phyloP scores from a whole-genome alignment of 305 asterid genomes.

The Nicotiana rustica region DNA sequence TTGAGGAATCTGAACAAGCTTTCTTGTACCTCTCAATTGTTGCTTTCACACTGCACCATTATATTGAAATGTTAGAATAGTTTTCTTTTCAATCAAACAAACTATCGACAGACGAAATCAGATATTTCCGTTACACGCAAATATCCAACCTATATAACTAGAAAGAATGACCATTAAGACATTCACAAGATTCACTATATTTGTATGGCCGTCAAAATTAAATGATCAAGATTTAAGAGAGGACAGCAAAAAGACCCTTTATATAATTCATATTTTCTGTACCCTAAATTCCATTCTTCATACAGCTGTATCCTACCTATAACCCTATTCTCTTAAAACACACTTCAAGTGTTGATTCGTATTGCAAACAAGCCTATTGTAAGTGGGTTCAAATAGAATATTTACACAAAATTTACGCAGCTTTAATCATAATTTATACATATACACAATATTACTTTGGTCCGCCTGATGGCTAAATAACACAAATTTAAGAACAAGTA shows the following conservation, averaged over 20 bases:
- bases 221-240: slow-evolving; percentile 13
- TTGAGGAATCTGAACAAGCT: slow-evolving; percentile 73
- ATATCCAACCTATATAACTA: neutral
- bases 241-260: neutral
- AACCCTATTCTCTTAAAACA: too few relatives aligned
- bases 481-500: too few relatives aligned
- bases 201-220: neutral
- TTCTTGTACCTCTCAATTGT: slow-evolving; percentile 94
- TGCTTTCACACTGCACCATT: slow-evolving; percentile 71
- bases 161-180: neutral
- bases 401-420: too few relatives aligned
- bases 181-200: neutral
- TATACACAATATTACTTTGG: too few relatives aligned
- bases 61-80: slow-evolving; percentile 28
- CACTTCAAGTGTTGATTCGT: too few relatives aligned
- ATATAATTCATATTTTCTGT: too few relatives aligned
- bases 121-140: neutral
- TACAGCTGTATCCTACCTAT: too few relatives aligned
- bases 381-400: too few relatives aligned
- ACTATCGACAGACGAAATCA: neutral
- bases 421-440: too few relatives aligned
- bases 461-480: too few relatives aligned
- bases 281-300: too few relatives aligned
- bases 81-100: slow-evolving; percentile 6
- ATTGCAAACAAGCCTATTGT: too few relatives aligned